phyloP scores from a whole-genome alignment of 2,329 filamentous ascomycete species.

The Sarocladium kiliense region DNA sequence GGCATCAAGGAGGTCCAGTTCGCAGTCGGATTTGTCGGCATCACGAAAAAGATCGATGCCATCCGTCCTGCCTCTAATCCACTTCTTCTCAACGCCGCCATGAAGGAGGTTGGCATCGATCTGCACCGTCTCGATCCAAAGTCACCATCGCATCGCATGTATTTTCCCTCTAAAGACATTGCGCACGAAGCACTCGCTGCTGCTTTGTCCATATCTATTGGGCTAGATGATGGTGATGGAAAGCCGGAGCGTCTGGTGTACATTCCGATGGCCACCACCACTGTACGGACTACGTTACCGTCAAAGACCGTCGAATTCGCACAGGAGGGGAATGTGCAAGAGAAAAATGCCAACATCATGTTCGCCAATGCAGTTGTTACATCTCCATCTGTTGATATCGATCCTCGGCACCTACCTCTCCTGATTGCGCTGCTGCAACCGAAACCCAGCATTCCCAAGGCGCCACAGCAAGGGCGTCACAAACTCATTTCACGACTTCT shows the following conservation, averaged over 20 bases:
- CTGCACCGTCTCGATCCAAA: slow-evolving; percentile 86
- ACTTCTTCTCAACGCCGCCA: slow-evolving; percentile 78
- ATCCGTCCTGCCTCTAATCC: slow-evolving; percentile 63
- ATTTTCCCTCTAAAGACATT: slow-evolving; percentile 87
- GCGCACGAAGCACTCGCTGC: slow-evolving; percentile 92
- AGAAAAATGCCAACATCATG: slow-evolving; percentile 91
- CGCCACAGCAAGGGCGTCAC: slow-evolving; percentile 47
- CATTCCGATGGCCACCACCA: slow-evolving; percentile 95
- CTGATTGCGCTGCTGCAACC: slow-evolving; percentile 70
- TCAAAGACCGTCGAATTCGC: slow-evolving; percentile 87
- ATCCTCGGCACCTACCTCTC: slow-evolving; percentile 85
- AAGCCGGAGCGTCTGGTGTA: slow-evolving; percentile 85
- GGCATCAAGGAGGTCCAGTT: slow-evolving; percentile 97
- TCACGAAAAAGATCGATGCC: slow-evolving; percentile 73
- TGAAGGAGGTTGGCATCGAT: slow-evolving; percentile 95
- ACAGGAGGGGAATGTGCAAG: slow-evolving; percentile 65
- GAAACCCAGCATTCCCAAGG: slow-evolving; percentile 30
- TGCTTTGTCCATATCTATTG: slow-evolving; percentile 86
- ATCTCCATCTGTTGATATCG: slow-evolving; percentile 88
- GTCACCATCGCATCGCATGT: slow-evolving; percentile 95
- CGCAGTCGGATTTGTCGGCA: slow-evolving; percentile 81
- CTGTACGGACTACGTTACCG: slow-evolving; percentile 85
- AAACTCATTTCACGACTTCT: slow-evolving; percentile 82
- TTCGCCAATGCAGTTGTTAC: slow-evolving; percentile 96
- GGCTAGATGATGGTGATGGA: slow-evolving; percentile 82